Percentiles rank a stretch among this genome's conserved stretches.
Evolutionary conservation across 75 land plant species (phyloP).

Genomic region (Sequoiadendron giganteum): DNA sequence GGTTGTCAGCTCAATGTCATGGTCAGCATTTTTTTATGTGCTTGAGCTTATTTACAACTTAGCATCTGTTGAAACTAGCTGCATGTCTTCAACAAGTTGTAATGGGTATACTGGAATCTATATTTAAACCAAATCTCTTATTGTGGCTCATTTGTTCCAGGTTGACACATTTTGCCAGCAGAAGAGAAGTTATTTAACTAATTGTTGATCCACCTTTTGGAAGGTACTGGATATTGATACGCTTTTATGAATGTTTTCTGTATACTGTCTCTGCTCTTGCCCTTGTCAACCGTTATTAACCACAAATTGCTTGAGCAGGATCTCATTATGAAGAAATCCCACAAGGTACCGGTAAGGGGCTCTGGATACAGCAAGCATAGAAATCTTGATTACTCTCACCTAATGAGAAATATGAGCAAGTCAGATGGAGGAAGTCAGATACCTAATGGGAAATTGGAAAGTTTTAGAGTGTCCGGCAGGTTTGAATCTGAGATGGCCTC

Average conservation of each 20-base stretch:
- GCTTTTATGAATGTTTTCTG: neutral
- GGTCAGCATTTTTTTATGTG: too few species aligned
- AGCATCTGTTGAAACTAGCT: neutral
- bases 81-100: neutral
- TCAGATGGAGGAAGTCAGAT: conserved; percentile 22
- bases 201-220: neutral
- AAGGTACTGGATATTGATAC: neutral
- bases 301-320: neutral
- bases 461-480: conserved; percentile 39
- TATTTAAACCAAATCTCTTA: neutral
- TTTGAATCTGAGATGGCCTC: conserved; percentile 31
- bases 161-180: neutral
- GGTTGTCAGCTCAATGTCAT: too few species aligned
- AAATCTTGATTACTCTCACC: conserved; percentile 27
- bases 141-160: neutral
- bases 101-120: neutral
- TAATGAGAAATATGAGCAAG: conserved; percentile 32
- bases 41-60: neutral
- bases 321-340: conserved; percentile 3
- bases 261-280: neutral
- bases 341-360: neutral
- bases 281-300: neutral
- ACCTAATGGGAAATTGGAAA: neutral
- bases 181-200: neutral
- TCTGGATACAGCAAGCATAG: neutral